Base-by-base conservation (phyloP, 768 basidiomycete genomes). In the Gymnopilus junonius region DNA sequence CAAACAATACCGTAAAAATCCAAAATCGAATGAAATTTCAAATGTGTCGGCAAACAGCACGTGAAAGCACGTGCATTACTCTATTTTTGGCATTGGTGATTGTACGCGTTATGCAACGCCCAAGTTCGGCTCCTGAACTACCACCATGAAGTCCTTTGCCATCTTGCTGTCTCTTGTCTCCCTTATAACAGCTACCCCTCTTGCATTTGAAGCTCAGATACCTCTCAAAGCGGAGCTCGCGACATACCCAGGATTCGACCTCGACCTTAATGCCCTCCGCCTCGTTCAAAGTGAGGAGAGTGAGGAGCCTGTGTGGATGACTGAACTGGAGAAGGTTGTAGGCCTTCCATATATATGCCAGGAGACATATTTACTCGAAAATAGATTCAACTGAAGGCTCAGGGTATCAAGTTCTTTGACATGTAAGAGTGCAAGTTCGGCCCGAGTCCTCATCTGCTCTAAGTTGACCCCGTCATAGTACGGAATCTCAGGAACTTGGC, bases 371-470 rank as follows among this genome's bases (percentile, higher is more conserved):
- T 61, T 51, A 64, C 59, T 42, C 60, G 57, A 32, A 50, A 37
- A 32, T 63, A 94, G 93, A 90, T 96, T 64, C 79, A 87, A 70
- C 84, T 87, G 63, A 96, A 92, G 76, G 87, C 88, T 54, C 81
- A 84, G 67, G 93, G 93, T 65, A 70, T 88, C 77, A 89, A 85
- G 57, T 96, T 95, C 83, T 92, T 96, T 78, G 95, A 96, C 75
- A 83, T 97, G 91, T 93, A 75, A 78, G 80, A 65, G 42, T 40
- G 34, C 40, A 27, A 23, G 50, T 7, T n/a, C 15, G 12, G 40
- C 20, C 42, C 25, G 23, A 31, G 34, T 55, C 45, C 25, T 25
- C 7, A 55, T 48, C 32, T 35, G 54, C 48, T 32, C 50, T 57
- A 32, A 58, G 55, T 11, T 45, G 11, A 58, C 51, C 42, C 35